Evolutionary conservation across 1,139 yeast genomes (phyloP), one percentile per base, ranked within the genome.

Genomic region (Waltiozyma sp.): DNA sequence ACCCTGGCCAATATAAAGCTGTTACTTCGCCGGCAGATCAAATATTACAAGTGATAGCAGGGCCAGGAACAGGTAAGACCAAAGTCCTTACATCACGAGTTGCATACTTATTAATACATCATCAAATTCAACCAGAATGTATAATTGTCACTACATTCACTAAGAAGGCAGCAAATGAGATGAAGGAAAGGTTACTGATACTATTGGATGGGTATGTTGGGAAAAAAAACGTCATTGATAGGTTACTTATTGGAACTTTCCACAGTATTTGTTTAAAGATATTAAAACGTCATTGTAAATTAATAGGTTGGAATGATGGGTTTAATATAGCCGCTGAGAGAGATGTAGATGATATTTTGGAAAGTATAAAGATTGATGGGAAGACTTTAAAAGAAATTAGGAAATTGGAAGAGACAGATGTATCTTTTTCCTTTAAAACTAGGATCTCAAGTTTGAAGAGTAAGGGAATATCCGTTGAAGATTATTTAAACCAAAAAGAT

Each of bases 121-220:
- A 75, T 34, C 57, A 67, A 2, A 61, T 80, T 1, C 62, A 68
- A 1, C 88, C 96, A 0, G 67, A 70, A 28, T 64, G 72, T 39
- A 72, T 89, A 37, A 72, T 89, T 3, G 91, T 88, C 23, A 86
- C 96, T 13, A 88, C 96, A 0, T 89, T 89, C 62, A 88, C 96
- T 18, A 85, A 85, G 56, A 83, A 81, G 52, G 96, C 96, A 0
- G 94, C 96, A 2, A 72, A 69, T 42, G 96, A 89, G 60, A 81
- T 89, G 84, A 65, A 68, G 15, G 80, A 75, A 39, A 65, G 97
- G 37, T 60, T 85, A 19, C 52, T 53, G 0, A 47, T 43, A 1
- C 44, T 78, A 42, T 58, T 87, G 8, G 54, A 61, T 23, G 58
- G 54, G 3, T 63, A 75, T 2, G 66, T 65, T 19, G 56, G 70